phyloP scores from a whole-genome alignment of 495 filamentous ascomycete genomes.

The Jackrogersella multiformis region DNA sequence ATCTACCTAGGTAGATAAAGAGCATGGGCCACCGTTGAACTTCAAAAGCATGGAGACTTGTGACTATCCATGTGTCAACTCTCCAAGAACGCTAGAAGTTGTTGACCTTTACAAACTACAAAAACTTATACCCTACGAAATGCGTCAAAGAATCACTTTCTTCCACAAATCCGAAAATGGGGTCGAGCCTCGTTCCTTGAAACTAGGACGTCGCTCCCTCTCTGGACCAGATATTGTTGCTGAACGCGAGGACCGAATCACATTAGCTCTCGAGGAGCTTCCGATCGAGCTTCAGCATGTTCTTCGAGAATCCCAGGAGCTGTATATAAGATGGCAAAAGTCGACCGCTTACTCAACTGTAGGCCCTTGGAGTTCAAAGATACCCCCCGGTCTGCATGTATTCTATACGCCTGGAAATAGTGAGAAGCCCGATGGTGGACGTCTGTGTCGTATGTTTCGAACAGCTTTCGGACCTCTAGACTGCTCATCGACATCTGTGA shows the following conservation, averaged over 20 bases:
- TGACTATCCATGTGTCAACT: constrained; percentile 28
- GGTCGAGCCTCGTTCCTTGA: constrained; percentile 68
- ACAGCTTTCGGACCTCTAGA: constrained; percentile 68
- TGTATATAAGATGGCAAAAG: constrained; percentile 84
- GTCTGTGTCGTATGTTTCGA: constrained; percentile 69
- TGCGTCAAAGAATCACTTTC: constrained; percentile 89
- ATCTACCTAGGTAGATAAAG: background rate
- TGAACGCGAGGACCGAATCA: constrained; percentile 82
- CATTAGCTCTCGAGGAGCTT: constrained; percentile 76
- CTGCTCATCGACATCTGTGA: constrained; percentile 54
- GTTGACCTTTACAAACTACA: constrained; percentile 22
- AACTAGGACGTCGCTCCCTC: constrained; percentile 60
- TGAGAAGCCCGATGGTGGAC: constrained; percentile 53
- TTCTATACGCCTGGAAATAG: constrained; percentile 71
- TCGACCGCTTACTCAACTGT: constrained; percentile 62
- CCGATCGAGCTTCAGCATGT: constrained; percentile 70
- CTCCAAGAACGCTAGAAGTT: constrained; percentile 34
- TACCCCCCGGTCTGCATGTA: constrained; percentile 84
- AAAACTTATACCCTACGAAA: constrained; percentile 51
- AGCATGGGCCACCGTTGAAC: constrained; percentile 19
- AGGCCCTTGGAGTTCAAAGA: constrained; percentile 75
- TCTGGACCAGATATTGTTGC: constrained; percentile 66
- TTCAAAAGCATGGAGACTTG: constrained; percentile 19
- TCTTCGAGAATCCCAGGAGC: constrained; percentile 72
- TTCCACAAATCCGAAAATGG: constrained; percentile 69